Evolutionary conservation across 257 asterid genomes (phyloP).

Genomic region (Solanum phureja): DNA sequence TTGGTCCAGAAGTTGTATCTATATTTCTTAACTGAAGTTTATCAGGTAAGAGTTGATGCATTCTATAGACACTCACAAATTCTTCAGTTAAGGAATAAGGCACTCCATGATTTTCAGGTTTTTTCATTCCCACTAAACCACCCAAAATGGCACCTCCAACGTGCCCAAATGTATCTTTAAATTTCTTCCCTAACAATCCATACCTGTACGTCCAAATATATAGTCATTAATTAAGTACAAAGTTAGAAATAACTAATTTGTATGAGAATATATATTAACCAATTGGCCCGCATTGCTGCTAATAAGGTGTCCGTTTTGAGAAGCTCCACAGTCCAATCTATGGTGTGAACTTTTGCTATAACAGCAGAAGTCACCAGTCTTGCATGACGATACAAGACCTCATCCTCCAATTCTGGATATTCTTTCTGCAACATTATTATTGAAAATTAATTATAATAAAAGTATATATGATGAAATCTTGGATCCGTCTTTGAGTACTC

Average conservation of each 20-base stretch:
- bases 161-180: no score
- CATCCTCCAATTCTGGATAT: slow-evolving; percentile 28
- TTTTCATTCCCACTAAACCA: no score
- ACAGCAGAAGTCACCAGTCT: slow-evolving; percentile 60
- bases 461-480: neutral
- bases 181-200: no score
- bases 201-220: neutral
- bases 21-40: slow-evolving; percentile 5
- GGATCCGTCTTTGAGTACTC: neutral
- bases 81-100: no score
- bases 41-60: neutral
- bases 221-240: neutral
- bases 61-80: no score
- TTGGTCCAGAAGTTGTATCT: slow-evolving; percentile 1
- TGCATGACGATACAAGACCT: slow-evolving; percentile 39
- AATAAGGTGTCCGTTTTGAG: slow-evolving; percentile 22
- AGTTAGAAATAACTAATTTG: neutral
- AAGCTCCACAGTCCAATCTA: slow-evolving; percentile 27
- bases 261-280: slow-evolving; percentile 15
- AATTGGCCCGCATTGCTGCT: slow-evolving; percentile 43
- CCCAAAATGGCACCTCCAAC: neutral
- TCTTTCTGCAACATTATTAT: slow-evolving; percentile 19
- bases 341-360: slow-evolving; percentile 62
- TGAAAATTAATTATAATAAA: neutral
- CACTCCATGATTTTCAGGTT: no score